These are phyloP conservation scores for Penicillium maclennaniae DNA, from an alignment of 495 filamentous ascomycete species.

Conservation along the genomic window DNA sequence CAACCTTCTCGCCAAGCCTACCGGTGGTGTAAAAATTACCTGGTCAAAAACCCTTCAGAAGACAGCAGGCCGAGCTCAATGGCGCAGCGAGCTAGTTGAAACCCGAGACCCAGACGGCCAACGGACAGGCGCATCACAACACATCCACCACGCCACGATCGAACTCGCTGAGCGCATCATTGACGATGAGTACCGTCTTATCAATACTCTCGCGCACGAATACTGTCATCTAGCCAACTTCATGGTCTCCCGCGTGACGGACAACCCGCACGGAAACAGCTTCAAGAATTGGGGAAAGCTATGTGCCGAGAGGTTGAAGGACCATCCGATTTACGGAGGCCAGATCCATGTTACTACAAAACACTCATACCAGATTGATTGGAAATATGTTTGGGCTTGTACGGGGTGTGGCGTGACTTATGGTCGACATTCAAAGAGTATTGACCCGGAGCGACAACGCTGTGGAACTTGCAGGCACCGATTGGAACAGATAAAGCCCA, in stretches of 20 bases:
- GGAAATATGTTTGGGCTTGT: constrained; percentile 87
- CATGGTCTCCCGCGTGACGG: constrained; percentile 65
- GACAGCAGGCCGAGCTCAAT: constrained; percentile 84
- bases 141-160: constrained; percentile 69
- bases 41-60: constrained; percentile 85
- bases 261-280: constrained; percentile 72
- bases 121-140: background rate
- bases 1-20: constrained; percentile 50
- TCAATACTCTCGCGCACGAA: constrained; percentile 88
- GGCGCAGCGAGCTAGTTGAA: constrained; percentile 58
- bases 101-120: constrained; percentile 21
- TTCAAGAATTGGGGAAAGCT: constrained; percentile 70
- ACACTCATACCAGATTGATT: constrained; percentile 82
- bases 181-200: constrained; percentile 66
- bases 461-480: constrained; percentile 68
- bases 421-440: constrained; percentile 78
- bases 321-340: constrained; percentile 43
- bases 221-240: constrained; percentile 92
- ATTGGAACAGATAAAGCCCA: constrained; percentile 76
- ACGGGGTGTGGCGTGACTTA: constrained; percentile 61
- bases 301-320: constrained; percentile 41
- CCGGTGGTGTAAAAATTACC: constrained; percentile 72
- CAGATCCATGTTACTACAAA: constrained; percentile 77
- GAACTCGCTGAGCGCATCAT: constrained; percentile 88
- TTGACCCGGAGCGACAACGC: constrained; percentile 58